phyloP scores from a whole-genome alignment of 2,329 filamentous ascomycete genomes.

The Claviceps paspali region DNA sequence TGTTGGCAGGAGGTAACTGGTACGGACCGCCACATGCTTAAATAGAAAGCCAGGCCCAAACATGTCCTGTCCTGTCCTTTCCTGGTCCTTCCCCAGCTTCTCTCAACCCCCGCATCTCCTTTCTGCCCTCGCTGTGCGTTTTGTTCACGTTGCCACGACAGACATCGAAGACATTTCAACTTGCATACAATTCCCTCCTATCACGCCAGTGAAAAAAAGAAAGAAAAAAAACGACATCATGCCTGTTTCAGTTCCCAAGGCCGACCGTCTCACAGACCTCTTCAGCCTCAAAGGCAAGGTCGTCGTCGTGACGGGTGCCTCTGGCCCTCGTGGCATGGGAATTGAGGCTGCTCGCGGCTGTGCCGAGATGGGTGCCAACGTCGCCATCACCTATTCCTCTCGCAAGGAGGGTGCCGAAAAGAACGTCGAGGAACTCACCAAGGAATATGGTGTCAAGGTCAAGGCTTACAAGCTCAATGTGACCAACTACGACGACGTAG shows the following conservation, averaged over 20 bases:
- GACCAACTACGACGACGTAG: slow-evolving; percentile 34
- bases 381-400: slow-evolving; percentile 59
- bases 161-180: neutral
- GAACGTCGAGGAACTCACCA: slow-evolving; percentile 48
- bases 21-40: neutral
- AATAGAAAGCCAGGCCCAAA: neutral
- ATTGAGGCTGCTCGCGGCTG: slow-evolving; percentile 53
- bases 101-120: neutral
- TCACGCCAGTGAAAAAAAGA: neutral
- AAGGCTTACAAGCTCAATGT: slow-evolving; percentile 46
- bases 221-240: slow-evolving; percentile 18
- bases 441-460: slow-evolving; percentile 52
- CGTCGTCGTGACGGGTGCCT: slow-evolving; percentile 55
- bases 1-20: neutral
- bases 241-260: slow-evolving; percentile 41
- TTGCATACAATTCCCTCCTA: neutral
- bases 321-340: slow-evolving; percentile 55
- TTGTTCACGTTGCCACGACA: neutral
- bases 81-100: no score
- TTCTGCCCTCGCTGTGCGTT: neutral
- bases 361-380: slow-evolving; percentile 55
- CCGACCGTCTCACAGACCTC: slow-evolving; percentile 45
- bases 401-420: slow-evolving; percentile 52
- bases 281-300: slow-evolving; percentile 62
- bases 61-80: no score